Base-by-base conservation (phyloP, 202 grass and related monocot species). In the Dendrocalamus latiflorus region DNA sequence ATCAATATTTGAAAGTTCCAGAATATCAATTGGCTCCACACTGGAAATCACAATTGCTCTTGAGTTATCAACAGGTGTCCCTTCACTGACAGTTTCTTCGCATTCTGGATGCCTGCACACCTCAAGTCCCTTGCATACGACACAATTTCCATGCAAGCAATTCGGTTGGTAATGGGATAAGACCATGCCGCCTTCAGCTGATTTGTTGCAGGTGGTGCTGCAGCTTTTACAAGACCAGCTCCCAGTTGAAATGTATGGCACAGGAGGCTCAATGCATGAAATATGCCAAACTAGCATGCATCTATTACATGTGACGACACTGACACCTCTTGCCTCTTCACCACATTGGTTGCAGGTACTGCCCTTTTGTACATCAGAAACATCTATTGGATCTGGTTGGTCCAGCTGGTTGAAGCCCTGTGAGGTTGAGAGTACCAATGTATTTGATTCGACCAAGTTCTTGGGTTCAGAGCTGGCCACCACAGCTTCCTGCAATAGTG, bases 161-260 rank as follows among this genome's bases (percentile, higher is more conserved):
- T 73, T 73, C 2, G 50, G 56, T 49, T 75, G 55, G 61, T 44
- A 25, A 65, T 48, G 50, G 60, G 50, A 55, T 69, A 34, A 30
- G 56, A 28, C 64, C 61, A 63, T 72, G 56, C 44, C 63, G 68
- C 45, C 74, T 72, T 87, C 53, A 83, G 70, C 42, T 68, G 63
- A 54, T 75, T 85, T 33, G 2, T 69, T 68, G 47, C 30, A 38
- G 51, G 60, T 65, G 42, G 57, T 18, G 22, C 41, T 72, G 81
- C 89, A 94, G 68, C 53, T 66, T 87, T 74, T 74, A 85, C 88
- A 97, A 65, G 65, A 89, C 91, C 91, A 97, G 48, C 89, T 90
- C 73, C 72, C 75, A 77, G 75, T 78, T 43, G 78, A 76, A 63
- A 79, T 89, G 26, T 68, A 74, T 85, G 89, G 60, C 24, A 76